phyloP scores from a whole-genome alignment of 2,329 filamentous ascomycete species.

The Penicillium sp. region DNA sequence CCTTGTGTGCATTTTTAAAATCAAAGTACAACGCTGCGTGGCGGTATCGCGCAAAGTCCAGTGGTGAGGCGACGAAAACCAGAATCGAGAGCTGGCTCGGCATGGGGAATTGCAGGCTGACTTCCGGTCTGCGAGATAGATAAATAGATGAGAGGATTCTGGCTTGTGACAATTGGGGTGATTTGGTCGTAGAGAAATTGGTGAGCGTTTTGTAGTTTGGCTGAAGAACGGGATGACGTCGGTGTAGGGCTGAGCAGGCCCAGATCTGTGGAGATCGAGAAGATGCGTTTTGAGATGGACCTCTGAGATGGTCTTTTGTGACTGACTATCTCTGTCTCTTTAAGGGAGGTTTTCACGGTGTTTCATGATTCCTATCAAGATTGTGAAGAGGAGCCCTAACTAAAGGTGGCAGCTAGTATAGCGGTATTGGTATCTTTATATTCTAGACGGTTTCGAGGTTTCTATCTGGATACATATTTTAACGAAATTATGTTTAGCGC shows the following conservation, averaged over 20 bases:
- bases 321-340: no score
- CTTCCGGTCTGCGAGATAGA: no score
- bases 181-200: background rate
- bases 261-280: background rate
- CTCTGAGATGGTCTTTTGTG: no score
- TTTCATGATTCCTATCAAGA: no score
- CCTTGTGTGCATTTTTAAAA: background rate
- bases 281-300: background rate
- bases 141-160: background rate
- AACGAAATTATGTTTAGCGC: no score
- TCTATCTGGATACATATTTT: no score
- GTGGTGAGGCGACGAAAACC: slow-evolving; percentile 21
- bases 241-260: background rate
- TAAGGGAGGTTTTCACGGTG: no score
- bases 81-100: slow-evolving; percentile 21
- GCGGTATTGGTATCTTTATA: no score
- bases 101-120: slow-evolving; percentile 8
- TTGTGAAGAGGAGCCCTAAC: no score
- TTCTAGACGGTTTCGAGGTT: no score
- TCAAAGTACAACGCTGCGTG: slow-evolving; percentile 22
- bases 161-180: background rate
- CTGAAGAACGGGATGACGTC: slow-evolving; percentile 10
- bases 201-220: background rate
- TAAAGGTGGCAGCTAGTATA: no score
- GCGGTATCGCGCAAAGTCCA: slow-evolving; percentile 25